Evolutionary conservation across 208 protist species (phyloP).

Genomic region (Trypanosoma cruzi): DNA sequence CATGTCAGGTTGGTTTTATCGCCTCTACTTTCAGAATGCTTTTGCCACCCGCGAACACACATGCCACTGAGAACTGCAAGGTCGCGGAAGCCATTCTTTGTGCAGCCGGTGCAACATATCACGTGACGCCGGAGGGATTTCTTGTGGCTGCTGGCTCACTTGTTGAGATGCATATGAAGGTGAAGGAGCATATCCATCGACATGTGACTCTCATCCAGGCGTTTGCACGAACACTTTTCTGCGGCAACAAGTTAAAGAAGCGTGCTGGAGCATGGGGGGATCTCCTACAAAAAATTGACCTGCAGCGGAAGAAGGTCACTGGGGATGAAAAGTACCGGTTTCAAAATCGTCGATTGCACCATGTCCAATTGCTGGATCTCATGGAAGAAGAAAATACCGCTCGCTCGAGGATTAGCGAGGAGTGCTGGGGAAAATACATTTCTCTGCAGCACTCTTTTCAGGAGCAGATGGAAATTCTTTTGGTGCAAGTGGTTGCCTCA

Average conservation of each 20-base stretch:
- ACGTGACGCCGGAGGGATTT: neutral
- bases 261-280: constrained; percentile 16
- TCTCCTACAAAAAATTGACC: constrained; percentile 5
- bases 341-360: neutral
- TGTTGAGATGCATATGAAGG: constrained; percentile 5
- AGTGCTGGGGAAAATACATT: constrained; percentile 19
- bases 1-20: constrained; percentile 14
- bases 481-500: constrained; percentile 3
- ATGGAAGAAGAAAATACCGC: constrained; percentile 24
- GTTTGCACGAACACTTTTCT: constrained; percentile 12
- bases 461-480: constrained; percentile 5
- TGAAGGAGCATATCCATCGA: constrained; percentile 1
- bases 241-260: neutral
- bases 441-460: constrained; percentile 9
- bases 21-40: constrained; percentile 13
- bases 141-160: constrained; percentile 9
- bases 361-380: constrained; percentile 12
- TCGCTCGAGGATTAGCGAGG: constrained; percentile 10
- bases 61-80: neutral
- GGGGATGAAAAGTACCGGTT: constrained; percentile 1
- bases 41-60: constrained; percentile 7
- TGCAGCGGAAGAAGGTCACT: constrained; percentile 2
- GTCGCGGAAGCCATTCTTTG: constrained; percentile 8
- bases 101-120: constrained; percentile 3
- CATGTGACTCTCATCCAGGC: constrained; percentile 16